Conservation (phyloP, 352 stramenopile species). For the Thraustotheca clavata region DNA sequence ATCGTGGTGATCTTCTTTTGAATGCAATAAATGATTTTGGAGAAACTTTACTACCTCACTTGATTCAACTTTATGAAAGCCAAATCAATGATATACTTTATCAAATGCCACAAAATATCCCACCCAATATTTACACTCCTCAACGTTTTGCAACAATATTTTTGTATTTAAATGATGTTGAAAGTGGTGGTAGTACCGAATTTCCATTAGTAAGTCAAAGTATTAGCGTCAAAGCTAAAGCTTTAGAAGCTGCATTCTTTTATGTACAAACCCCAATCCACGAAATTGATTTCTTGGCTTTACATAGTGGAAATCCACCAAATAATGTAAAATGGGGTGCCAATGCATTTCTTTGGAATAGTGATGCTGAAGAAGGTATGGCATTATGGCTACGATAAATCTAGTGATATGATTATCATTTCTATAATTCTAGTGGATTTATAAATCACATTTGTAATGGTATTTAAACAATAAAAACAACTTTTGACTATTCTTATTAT, state of each 20-base stretch:
- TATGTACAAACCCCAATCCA: constrained; percentile 6
- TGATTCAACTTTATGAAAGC: constrained; percentile 56
- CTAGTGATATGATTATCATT: too few species aligned
- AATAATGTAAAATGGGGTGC: constrained; percentile 25
- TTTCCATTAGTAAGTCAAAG: constrained; percentile 57
- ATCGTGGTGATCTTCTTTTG: background rate
- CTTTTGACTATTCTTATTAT: too few species aligned
- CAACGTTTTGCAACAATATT: constrained; percentile 84
- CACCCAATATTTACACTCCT: background rate
- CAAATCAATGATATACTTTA: constrained; percentile 30
- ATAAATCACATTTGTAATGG: too few species aligned
- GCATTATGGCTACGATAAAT: constrained; percentile 41
- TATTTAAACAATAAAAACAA: too few species aligned
- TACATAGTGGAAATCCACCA: constrained; percentile 13
- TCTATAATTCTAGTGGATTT: too few species aligned
- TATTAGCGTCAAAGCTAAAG: constrained; percentile 23
- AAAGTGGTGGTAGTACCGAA: constrained; percentile 71
- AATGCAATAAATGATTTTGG: background rate
- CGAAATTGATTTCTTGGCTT: background rate
- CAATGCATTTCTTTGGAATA: constrained; percentile 69
- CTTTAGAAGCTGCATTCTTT: constrained; percentile 10
- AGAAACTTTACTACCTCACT: constrained; percentile 38
- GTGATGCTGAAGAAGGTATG: constrained; percentile 49
- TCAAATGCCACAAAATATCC: constrained; percentile 15
- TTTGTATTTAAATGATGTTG: constrained; percentile 79